Base-by-base conservation (phyloP, 2,329 filamentous ascomycete species). In the Monascus ruber region DNA sequence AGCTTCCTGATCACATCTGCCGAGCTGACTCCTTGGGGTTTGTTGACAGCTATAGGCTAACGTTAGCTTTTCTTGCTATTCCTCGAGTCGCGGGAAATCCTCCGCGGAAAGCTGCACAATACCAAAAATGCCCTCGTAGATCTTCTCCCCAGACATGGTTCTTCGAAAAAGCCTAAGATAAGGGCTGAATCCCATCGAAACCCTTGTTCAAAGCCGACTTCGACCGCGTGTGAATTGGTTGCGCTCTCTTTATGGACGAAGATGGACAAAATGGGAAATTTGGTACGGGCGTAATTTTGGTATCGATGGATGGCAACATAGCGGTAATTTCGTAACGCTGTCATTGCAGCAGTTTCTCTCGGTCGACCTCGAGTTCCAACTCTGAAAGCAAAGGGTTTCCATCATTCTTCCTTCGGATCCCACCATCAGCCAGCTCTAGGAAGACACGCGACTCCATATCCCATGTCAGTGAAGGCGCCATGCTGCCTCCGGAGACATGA, bases 1-100 rank as follows among this genome's bases (percentile, higher is more conserved):
- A 93, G 79, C 56, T 89, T 82, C 58, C 89, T 87, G 48, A 98
- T 77, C 31, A 93, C 83, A 62, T 94, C 85, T 37, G 88, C 88
- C 28, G 89, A 96, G 59, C 83, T 86, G 54, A 89, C 77, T 53
- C 81, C 83, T 54, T 80, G 72, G 26, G 91, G 91, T 66, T 98
- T 98, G 68, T 94, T 86, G 63, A 98, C 83, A 61, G 85, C 89
- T 94, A 51, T 8, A 3, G 17, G 17, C 17, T 17, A 3, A 31
- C 35, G 26, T 35, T 46, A 31, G 42, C 45, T 51, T 35, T 38
- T 6, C 33, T 29, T 35, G 34, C 35, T 36, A 43, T 34, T 26
- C 26, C 6, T 25, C 6, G 7, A 25, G 10, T n/a, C 5, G 24
- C 7, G 24, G 26, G 33, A 24, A 24, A 11, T 8, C 5, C 33